These are phyloP conservation scores for Cutaneotrichosporon mucoides DNA, from an alignment of 1,284 basidiomycete species.

Conservation along the genomic window DNA sequence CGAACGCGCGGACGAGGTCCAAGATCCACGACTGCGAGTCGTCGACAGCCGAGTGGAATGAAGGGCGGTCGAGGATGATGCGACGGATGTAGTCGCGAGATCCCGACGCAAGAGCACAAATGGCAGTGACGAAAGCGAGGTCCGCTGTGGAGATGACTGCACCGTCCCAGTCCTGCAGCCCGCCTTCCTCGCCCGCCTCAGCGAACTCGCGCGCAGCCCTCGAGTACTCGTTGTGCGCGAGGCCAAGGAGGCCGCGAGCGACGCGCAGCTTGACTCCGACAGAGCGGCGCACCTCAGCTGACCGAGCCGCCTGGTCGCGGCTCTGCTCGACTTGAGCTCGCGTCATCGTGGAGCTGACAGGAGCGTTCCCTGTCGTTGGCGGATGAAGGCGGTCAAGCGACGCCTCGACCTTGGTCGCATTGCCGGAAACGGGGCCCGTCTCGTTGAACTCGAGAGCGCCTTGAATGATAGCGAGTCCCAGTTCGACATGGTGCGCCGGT, in stretches of 20 bases:
- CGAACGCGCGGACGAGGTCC: constrained; percentile 35
- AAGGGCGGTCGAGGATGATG: constrained; percentile 30
- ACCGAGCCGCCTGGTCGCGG: constrained; percentile 26
- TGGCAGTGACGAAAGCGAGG: constrained; percentile 30
- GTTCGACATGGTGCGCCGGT: constrained; percentile 39
- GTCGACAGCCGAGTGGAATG: constrained; percentile 33
- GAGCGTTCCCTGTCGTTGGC: constrained; percentile 1
- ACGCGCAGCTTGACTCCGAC: constrained; percentile 34
- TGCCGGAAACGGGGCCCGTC: constrained; percentile 27
- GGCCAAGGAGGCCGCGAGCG: constrained; percentile 29
- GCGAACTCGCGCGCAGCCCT: constrained; percentile 30
- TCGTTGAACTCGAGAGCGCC: constrained; percentile 36
- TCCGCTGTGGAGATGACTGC: constrained; percentile 37
- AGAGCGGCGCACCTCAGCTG: constrained; percentile 16
- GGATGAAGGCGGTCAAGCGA: constrained; percentile 38
- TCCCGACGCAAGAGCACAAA: constrained; percentile 32
- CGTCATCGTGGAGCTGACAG: constrained; percentile 28
- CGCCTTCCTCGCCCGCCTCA: constrained; percentile 36
- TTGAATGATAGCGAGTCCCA: constrained; percentile 38
- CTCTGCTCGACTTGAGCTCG: constrained; percentile 32
- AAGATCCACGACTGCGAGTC: constrained; percentile 36
- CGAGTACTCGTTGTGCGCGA: constrained; percentile 25
- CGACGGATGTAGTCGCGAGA: constrained; percentile 27
- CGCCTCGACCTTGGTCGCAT: constrained; percentile 39
- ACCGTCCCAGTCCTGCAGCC: constrained; percentile 41